These are phyloP conservation scores for Dactylellina sp. DNA, from an alignment of 2,329 filamentous ascomycete genomes.

Conservation along the genomic window DNA sequence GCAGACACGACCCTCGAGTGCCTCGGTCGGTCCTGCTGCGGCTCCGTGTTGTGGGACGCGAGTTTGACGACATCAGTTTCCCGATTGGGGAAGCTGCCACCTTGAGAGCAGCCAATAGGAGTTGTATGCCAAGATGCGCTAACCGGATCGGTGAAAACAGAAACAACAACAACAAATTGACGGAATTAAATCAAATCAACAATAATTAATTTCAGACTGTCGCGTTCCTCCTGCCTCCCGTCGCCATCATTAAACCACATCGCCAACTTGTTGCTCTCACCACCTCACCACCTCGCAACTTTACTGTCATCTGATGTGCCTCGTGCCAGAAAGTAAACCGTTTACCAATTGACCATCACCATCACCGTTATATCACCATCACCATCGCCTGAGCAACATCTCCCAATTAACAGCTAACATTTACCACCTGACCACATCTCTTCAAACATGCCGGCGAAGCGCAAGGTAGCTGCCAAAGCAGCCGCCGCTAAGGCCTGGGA, in stretches of 20 bases:
- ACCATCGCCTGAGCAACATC: background rate
- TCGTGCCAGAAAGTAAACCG: background rate
- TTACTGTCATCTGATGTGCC: conserved; percentile 4
- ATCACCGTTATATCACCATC: background rate
- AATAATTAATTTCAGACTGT: conserved; percentile 37
- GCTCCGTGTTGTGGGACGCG: conserved; percentile 9
- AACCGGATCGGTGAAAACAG: conserved; percentile 43
- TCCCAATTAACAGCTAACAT: no score
- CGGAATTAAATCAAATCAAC: no score
- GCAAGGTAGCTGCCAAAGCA: conserved; percentile 15
- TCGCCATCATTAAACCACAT: background rate
- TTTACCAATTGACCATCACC: conserved; percentile 1
- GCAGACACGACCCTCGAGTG: background rate
- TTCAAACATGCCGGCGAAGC: conserved; percentile 9
- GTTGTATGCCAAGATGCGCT: conserved; percentile 21
- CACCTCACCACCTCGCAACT: conserved; percentile 9
- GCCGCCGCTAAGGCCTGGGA: conserved; percentile 20
- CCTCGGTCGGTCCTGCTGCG: background rate
- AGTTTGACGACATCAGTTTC: conserved; percentile 14
- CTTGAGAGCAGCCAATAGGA: conserved; percentile 21
- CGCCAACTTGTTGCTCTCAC: background rate
- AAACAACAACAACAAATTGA: conserved; percentile 55
- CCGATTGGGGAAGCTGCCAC: conserved; percentile 8
- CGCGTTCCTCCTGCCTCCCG: conserved; percentile 35
- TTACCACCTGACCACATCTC: background rate